Evolutionary conservation across 2,329 filamentous ascomycete species (phyloP), one percentile per base, ranked within the genome.

Genomic region (Dactylellina leptospora): DNA sequence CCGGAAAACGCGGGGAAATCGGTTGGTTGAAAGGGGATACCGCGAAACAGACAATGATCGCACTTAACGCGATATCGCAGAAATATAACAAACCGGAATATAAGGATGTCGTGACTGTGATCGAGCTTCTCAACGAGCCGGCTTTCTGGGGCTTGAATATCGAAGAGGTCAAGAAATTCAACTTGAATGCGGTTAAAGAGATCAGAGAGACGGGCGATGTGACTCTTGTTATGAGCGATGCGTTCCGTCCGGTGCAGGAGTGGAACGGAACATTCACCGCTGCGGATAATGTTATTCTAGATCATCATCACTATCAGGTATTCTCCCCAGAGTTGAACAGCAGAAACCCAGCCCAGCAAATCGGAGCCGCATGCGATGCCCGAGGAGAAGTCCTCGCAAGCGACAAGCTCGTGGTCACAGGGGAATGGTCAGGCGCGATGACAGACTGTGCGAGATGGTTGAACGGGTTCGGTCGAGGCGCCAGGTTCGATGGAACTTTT

Each of bases 291-390:
- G 83, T 88, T 38, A 84, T 90, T 47, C 79, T 90, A 73, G 88
- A 90, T 76, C 86, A 88, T 66, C 88, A 90, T 77, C 86, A 90
- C 77, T 90, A 90, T 77, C 85, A 89, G 77, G 82, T 87, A 66
- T 90, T 90, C 79, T 82, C 81, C 69, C 78, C 82, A 23, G 80
- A 79, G 0, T 80, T 85, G 25, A 79, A 88, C 27, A 81, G 81
- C 22, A 79, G 85, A 78, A 79, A 81, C 33, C 82, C 83, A 2
- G 80, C 81, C 74, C 77, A 85, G 62, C 88, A 90, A 74, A 80
- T 85, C 36, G 79, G 83, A 64, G 79, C 80, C 25, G 86, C 85
- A 55, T 90, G 87, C 80, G 82, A 81, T 56, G 83, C 84, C 74
- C 82, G 82, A 1, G 77, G 78, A 1, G 86, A 86, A 73, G 76